Percentiles rank a stretch among this genome's conserved stretches.
Evolutionary conservation across 2,329 filamentous ascomycete species (phyloP).

Genomic region (Sphaceloma murrayae): DNA sequence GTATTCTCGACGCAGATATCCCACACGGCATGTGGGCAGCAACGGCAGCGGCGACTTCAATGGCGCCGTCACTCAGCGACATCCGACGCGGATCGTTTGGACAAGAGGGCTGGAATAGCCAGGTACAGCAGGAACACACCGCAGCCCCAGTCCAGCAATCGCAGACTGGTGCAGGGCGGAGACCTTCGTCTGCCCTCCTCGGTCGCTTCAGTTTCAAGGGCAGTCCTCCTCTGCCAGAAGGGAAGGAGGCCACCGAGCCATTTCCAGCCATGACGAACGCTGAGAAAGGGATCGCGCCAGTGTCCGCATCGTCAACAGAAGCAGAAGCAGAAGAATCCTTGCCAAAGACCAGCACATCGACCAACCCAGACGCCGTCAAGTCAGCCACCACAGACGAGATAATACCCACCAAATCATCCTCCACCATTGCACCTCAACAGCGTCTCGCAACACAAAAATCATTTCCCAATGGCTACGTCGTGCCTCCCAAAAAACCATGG

Average conservation of each 20-base stretch:
- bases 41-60: slow-evolving; percentile 32
- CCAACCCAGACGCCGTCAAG: not conserved
- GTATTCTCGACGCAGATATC: slow-evolving; percentile 22
- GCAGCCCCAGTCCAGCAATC: slow-evolving; percentile 10
- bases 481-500: slow-evolving; percentile 42
- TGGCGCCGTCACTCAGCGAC: slow-evolving; percentile 35
- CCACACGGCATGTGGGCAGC: slow-evolving; percentile 39
- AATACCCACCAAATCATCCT: not conserved
- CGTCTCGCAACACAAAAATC: not conserved
- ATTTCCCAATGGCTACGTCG: slow-evolving; percentile 32
- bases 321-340: slow-evolving; percentile 6
- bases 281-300: slow-evolving; percentile 14
- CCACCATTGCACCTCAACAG: not conserved
- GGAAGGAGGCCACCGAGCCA: slow-evolving; percentile 16
- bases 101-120: slow-evolving; percentile 18
- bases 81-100: slow-evolving; percentile 30
- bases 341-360: slow-evolving; percentile 1
- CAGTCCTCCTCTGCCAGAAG: slow-evolving; percentile 17
- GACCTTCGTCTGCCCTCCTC: slow-evolving; percentile 2
- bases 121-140: slow-evolving; percentile 16
- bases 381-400: slow-evolving; percentile 6
- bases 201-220: slow-evolving; percentile 20
- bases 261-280: slow-evolving; percentile 12
- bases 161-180: slow-evolving; percentile 10
- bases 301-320: slow-evolving; percentile 3